These are phyloP conservation scores for Nakazawaea siamensis DNA, from an alignment of 805 yeast genomes.

Conservation along the genomic window DNA sequence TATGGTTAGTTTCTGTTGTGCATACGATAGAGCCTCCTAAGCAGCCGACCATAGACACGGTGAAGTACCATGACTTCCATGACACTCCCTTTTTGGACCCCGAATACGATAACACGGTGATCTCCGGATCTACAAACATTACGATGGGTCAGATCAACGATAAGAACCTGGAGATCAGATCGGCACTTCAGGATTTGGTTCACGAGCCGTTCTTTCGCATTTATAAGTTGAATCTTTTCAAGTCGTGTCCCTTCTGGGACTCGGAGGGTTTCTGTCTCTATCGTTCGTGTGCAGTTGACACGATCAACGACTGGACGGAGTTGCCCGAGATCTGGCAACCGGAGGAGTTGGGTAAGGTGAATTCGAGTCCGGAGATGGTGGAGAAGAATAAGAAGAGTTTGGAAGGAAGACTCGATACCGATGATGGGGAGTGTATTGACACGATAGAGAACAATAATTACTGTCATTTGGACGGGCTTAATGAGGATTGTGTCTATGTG, in stretches of 20 bases:
- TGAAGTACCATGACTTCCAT: constrained; percentile 8
- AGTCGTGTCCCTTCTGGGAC: constrained; percentile 83
- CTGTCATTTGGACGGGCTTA: constrained; percentile 55
- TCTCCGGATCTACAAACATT: constrained; percentile 22
- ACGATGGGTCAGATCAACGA: constrained; percentile 39
- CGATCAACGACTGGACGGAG: constrained; percentile 65
- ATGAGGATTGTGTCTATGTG: constrained; percentile 71
- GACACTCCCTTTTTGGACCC: constrained; percentile 8
- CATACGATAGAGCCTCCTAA: constrained; percentile 2
- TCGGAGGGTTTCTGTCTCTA: constrained; percentile 76
- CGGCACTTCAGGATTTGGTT: constrained; percentile 49
- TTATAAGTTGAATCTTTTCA: constrained; percentile 77
- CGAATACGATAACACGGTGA: constrained; percentile 14
- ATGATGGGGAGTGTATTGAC: constrained; percentile 17
- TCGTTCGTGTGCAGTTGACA: constrained; percentile 84
- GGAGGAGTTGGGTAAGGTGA: constrained; percentile 52
- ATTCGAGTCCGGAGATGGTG: constrained; percentile 22
- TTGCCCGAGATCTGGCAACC: constrained; percentile 70
- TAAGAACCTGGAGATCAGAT: constrained; percentile 44
- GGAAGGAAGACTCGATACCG: constrained; percentile 12
- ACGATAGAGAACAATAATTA: constrained; percentile 45
- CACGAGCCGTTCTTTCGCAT: constrained; percentile 78
- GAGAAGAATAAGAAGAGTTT: constrained; percentile 20
- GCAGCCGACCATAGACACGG: constrained; percentile 1
- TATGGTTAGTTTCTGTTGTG: background rate